These are phyloP conservation scores for Backusella tarrabulga DNA, from an alignment of 192 early-diverging fungal species.

Conservation along the genomic window DNA sequence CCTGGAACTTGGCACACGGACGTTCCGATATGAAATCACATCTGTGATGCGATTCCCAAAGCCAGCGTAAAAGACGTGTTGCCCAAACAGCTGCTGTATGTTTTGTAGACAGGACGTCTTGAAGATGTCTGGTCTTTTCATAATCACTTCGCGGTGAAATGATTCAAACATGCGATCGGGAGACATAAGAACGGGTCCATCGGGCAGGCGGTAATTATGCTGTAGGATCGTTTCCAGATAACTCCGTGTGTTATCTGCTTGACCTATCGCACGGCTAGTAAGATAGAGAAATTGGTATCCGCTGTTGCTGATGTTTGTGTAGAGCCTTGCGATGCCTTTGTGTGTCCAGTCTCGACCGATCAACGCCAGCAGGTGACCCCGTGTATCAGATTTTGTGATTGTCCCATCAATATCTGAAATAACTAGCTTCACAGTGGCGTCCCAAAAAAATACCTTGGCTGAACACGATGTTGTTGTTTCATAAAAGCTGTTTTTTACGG, in stretches of 20 bases:
- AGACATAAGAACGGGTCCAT: slow-evolving; percentile 94
- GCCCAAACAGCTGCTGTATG: slow-evolving; percentile 86
- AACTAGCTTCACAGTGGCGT: slow-evolving; percentile 79
- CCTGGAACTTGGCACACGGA: slow-evolving; percentile 86
- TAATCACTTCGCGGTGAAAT: slow-evolving; percentile 94
- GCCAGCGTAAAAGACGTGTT: slow-evolving; percentile 90
- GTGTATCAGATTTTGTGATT: slow-evolving; percentile 96
- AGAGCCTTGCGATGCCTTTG: slow-evolving; percentile 92
- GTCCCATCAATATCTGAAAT: slow-evolving; percentile 99
- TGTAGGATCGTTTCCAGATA: slow-evolving; percentile 91
- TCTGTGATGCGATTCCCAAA: slow-evolving; percentile 94
- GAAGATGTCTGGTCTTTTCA: slow-evolving; percentile 91
- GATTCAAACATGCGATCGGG: slow-evolving; percentile 91
- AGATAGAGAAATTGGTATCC: slow-evolving; percentile 95
- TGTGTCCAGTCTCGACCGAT: slow-evolving; percentile 99
- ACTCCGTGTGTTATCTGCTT: slow-evolving; percentile 83
- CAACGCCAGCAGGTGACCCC: slow-evolving; percentile 96
- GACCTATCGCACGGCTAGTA: slow-evolving; percentile 94
- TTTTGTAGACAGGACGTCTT: slow-evolving; percentile 94
- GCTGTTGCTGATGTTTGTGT: slow-evolving; percentile 90
- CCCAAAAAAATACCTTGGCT: slow-evolving; percentile 89
- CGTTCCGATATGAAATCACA: slow-evolving; percentile 90
- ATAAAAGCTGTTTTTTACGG: slow-evolving; percentile 65
- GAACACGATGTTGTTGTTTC: slow-evolving; percentile 75
- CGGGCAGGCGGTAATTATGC: slow-evolving; percentile 82